Evolutionary conservation across 805 yeast genomes (phyloP).

Genomic region (Suhomyces pyralidae): DNA sequence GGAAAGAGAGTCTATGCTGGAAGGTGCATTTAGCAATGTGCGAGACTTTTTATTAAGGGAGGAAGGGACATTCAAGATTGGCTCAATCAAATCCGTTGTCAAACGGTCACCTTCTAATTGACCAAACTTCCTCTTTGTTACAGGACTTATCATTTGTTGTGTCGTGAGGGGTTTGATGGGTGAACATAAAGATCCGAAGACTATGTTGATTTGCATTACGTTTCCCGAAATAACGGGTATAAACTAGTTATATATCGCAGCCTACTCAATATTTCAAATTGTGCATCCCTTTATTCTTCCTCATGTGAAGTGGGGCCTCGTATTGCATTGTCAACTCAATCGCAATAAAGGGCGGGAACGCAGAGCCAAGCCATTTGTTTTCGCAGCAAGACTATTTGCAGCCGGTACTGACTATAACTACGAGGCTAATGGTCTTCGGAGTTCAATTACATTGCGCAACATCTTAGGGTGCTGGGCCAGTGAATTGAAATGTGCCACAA

Average conservation of each 20-base stretch:
- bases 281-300: not conserved
- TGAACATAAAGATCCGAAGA: not conserved
- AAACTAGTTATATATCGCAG: not conserved
- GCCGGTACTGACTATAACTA: not conserved
- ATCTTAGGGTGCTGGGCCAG: not conserved
- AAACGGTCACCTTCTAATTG: not conserved
- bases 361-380: not conserved
- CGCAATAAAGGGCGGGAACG: not conserved
- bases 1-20: not conserved
- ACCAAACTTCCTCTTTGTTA: not conserved
- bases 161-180: not conserved
- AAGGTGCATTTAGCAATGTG: not conserved
- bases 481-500: not conserved
- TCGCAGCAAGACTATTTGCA: not conserved
- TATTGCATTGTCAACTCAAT: not conserved
- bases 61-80: not conserved
- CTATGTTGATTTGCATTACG: not conserved
- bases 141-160: not conserved
- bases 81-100: not conserved
- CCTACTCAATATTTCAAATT: not conserved
- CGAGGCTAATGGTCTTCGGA: not conserved
- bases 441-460: not conserved
- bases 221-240: not conserved
- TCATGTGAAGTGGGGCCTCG: not conserved
- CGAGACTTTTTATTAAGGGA: not conserved